Conservation (phyloP, 148 eudicot species). For the Oxyria digyna region DNA sequence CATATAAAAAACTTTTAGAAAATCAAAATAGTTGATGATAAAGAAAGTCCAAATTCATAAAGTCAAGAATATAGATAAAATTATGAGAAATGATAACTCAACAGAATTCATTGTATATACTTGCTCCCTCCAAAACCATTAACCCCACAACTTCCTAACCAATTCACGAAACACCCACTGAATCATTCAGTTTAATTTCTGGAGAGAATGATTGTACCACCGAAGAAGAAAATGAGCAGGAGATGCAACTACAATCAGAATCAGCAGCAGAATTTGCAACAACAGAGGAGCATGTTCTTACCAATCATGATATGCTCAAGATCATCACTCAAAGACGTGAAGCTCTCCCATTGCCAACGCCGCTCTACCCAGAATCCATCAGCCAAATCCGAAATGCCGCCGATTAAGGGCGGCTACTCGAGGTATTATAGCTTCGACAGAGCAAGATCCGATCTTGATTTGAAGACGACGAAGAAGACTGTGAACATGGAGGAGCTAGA, state of each 20-base stretch:
- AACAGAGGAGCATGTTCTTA: conserved; percentile 27
- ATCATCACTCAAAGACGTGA: conserved; percentile 38
- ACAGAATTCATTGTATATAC: too few relatives aligned
- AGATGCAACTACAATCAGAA: not conserved
- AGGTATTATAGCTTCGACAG: not conserved
- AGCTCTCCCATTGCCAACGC: conserved; percentile 15
- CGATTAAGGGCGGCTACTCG: not conserved
- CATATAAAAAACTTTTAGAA: too few relatives aligned
- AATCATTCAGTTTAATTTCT: not conserved
- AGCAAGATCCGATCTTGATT: not conserved
- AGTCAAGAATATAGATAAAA: too few relatives aligned
- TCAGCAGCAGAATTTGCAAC: conserved; percentile 8
- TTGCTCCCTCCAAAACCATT: not conserved
- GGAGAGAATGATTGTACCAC: not conserved
- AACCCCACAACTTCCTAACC: not conserved
- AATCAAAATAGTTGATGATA: too few relatives aligned
- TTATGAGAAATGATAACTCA: too few relatives aligned
- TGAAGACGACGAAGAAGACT: not conserved
- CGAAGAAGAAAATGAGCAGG: conserved; percentile 3
- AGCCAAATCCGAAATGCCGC: not conserved
- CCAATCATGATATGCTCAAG: conserved; percentile 54
- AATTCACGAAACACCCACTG: not conserved
- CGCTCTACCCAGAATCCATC: conserved; percentile 28
- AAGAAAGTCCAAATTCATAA: too few relatives aligned
- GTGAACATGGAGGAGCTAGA: conserved; percentile 45